These are phyloP conservation scores for Platanthera zijinensis DNA, from an alignment of 106 monocot species.

Conservation along the genomic window DNA sequence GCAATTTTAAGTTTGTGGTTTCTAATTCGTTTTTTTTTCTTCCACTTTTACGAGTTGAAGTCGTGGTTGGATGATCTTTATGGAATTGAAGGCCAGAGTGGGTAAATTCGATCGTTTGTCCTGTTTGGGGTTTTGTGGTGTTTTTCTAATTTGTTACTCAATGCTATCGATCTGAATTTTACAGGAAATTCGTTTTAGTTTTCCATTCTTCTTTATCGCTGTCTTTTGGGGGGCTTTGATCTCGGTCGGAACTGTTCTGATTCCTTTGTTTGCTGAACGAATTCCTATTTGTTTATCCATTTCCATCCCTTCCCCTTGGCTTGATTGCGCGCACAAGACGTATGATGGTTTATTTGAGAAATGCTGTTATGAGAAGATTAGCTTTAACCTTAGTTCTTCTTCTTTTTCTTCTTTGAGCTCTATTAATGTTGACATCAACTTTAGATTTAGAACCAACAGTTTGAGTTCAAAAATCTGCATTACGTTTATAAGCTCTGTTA, in stretches of 20 bases:
- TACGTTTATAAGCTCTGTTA: neutral
- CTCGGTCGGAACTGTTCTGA: neutral
- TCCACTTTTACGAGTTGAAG: neutral
- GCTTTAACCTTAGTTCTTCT: neutral
- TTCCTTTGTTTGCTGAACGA: neutral
- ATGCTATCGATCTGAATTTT: neutral
- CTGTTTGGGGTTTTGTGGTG: neutral
- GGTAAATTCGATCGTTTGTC: neutral
- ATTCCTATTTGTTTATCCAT: neutral
- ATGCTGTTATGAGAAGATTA: neutral
- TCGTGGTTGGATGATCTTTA: neutral
- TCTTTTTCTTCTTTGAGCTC: neutral
- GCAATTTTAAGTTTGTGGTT: neutral
- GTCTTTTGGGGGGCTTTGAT: neutral
- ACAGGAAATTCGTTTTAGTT: neutral
- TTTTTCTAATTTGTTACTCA: neutral
- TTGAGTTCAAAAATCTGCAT: neutral
- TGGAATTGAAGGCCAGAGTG: neutral
- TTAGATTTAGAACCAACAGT: neutral
- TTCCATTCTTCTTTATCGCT: neutral
- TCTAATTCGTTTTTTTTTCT: neutral
- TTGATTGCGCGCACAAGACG: neutral
- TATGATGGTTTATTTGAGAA: neutral
- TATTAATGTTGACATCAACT: neutral
- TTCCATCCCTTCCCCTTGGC: neutral